Percentiles rank a stretch among this genome's conserved stretches.
Conservation (phyloP, 495 filamentous ascomycete species). For the Oidiodendron maius region DNA sequence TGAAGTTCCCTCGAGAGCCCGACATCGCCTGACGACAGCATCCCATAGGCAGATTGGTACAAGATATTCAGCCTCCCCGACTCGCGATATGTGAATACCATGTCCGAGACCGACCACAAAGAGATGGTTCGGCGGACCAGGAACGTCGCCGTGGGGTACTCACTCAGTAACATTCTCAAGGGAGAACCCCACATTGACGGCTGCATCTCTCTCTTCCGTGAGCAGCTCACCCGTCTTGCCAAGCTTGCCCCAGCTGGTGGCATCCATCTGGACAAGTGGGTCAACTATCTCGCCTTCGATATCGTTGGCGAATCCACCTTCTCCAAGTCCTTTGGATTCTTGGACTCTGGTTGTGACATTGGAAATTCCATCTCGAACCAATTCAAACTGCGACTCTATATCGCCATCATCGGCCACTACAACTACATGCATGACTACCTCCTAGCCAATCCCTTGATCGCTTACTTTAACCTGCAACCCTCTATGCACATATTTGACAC, state of each 20-base stretch:
- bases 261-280: slow-evolving; percentile 28
- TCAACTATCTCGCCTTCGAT: slow-evolving; percentile 35
- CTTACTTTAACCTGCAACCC: slow-evolving; percentile 32
- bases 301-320: slow-evolving; percentile 28
- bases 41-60: slow-evolving; percentile 18
- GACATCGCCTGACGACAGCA: neutral
- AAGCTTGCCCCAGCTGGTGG: slow-evolving; percentile 7
- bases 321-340: slow-evolving; percentile 34
- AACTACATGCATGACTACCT: slow-evolving; percentile 32
- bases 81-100: slow-evolving; percentile 35
- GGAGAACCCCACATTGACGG: slow-evolving; percentile 33
- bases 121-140: slow-evolving; percentile 28
- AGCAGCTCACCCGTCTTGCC: slow-evolving; percentile 26
- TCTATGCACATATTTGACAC: slow-evolving; percentile 38
- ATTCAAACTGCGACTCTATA: slow-evolving; percentile 14
- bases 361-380: slow-evolving; percentile 28
- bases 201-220: slow-evolving; percentile 26
- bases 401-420: slow-evolving; percentile 33
- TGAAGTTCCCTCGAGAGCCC: neutral
- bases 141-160: slow-evolving; percentile 32
- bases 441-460: slow-evolving; percentile 36
- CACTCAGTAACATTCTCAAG: slow-evolving; percentile 35
- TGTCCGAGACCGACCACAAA: slow-evolving; percentile 34
- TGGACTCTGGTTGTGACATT: slow-evolving; percentile 33
- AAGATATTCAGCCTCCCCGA: slow-evolving; percentile 32